Conservation (phyloP, 2,329 filamentous ascomycete species). For the Raffaelea deltoideospora region DNA sequence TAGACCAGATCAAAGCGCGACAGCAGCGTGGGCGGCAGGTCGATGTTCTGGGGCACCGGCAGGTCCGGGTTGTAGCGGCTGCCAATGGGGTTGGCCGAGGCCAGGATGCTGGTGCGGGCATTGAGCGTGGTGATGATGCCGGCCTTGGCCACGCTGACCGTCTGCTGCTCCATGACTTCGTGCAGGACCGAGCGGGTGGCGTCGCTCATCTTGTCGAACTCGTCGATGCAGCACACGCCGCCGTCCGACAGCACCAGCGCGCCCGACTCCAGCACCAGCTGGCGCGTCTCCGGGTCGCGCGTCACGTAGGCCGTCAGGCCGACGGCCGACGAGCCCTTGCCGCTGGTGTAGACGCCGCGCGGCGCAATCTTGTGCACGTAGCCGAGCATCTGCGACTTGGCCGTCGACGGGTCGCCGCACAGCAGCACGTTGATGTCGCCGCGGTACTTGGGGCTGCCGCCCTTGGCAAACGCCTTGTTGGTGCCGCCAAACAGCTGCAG, state of each 20-base stretch:
- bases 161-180: conserved; percentile 83
- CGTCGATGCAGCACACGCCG: conserved; percentile 72
- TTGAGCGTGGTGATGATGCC: conserved; percentile 96
- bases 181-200: conserved; percentile 65
- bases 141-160: conserved; percentile 73
- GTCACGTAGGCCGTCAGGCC: conserved; percentile 72
- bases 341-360: conserved; percentile 67
- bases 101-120: conserved; percentile 85
- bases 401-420: conserved; percentile 90
- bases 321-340: conserved; percentile 67
- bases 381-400: conserved; percentile 86
- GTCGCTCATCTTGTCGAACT: conserved; percentile 80
- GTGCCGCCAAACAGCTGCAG: conserved; percentile 94
- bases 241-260: conserved; percentile 67
- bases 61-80: conserved; percentile 95
- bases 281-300: conserved; percentile 63
- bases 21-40: conserved; percentile 84
- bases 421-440: conserved; percentile 96
- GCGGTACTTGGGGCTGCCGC: conserved; percentile 86
- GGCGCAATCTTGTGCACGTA: conserved; percentile 98
- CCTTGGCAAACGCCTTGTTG: conserved; percentile 95
- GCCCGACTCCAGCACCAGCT: conserved; percentile 67
- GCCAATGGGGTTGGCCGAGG: conserved; percentile 94
- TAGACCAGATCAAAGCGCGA: conserved; percentile 97
- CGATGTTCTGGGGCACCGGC: conserved; percentile 94